These are phyloP conservation scores for Domatiomyces globalis DNA, from an alignment of 2,329 filamentous ascomycete species.

Conservation along the genomic window DNA sequence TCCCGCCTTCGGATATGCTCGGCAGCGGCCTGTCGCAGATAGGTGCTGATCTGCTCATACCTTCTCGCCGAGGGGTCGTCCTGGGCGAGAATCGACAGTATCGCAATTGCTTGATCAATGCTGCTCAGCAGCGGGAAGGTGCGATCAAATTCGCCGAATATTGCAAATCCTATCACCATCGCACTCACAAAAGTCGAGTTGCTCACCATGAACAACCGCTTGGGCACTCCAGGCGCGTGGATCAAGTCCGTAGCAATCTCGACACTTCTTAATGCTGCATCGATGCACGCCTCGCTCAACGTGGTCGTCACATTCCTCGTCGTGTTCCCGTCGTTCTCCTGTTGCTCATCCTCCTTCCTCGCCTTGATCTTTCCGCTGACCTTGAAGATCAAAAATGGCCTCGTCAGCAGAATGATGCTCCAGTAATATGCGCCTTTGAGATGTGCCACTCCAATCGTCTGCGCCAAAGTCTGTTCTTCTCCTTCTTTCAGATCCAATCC, in stretches of 20 bases:
- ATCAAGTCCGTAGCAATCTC: conserved; percentile 18
- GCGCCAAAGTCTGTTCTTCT: conserved; percentile 22
- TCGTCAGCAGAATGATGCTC: conserved; percentile 39
- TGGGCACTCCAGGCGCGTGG: conserved; percentile 15
- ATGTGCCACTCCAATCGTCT: conserved; percentile 34
- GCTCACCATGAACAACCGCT: conserved; percentile 16
- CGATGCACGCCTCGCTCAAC: conserved; percentile 29
- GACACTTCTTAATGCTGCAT: conserved; percentile 26
- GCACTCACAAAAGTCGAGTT: conserved; percentile 9
- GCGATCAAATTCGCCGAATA: conserved; percentile 19
- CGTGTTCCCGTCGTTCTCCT: background rate
- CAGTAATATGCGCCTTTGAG: conserved; percentile 40
- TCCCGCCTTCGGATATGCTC: conserved; percentile 27
- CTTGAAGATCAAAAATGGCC: conserved; percentile 41
- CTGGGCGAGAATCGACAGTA: conserved; percentile 15
- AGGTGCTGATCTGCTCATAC: conserved; percentile 24
- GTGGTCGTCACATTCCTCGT: conserved; percentile 14
- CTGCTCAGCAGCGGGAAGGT: conserved; percentile 19
- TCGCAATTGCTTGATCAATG: conserved; percentile 15
- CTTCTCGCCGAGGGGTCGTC: conserved; percentile 16
- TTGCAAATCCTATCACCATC: conserved; percentile 18
- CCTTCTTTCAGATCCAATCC: conserved; percentile 23
- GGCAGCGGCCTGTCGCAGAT: conserved; percentile 26
- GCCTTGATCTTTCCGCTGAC: conserved; percentile 24
- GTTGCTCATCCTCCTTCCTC: conserved; percentile 6